Conservation (phyloP, 192 early-diverging fungal genomes). For the Dissophora ornata region DNA sequence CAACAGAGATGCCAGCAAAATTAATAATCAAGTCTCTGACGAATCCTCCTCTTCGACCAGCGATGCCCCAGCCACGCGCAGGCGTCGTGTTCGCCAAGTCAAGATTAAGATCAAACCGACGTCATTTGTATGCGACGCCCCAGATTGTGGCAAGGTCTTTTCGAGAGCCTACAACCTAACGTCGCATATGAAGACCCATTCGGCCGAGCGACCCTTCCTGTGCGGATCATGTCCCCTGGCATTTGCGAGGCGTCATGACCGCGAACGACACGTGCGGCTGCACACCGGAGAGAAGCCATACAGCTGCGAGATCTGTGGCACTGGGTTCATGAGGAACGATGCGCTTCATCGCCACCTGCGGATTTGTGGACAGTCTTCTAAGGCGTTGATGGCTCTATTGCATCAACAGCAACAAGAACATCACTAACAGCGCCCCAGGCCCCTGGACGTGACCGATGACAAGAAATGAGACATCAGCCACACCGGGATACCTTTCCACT, state of each 20-base stretch:
- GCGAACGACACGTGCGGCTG: conserved; percentile 85
- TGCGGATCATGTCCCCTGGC: conserved; percentile 77
- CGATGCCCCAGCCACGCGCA: conserved; percentile 6
- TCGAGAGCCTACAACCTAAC: conserved; percentile 81
- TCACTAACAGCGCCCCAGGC: background rate
- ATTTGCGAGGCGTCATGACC: conserved; percentile 92
- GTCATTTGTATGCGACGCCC: conserved; percentile 23
- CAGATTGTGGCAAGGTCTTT: conserved; percentile 74
- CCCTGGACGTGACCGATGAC: background rate
- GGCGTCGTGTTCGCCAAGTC: conserved; percentile 22
- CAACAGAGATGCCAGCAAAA: no score
- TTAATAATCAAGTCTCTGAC: no score
- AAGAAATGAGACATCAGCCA: no score
- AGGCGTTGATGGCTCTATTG: conserved; percentile 6
- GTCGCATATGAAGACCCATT: conserved; percentile 83
- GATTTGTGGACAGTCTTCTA: conserved; percentile 22
- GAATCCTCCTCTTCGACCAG: background rate
- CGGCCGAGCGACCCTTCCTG: conserved; percentile 75
- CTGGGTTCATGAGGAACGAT: conserved; percentile 83
- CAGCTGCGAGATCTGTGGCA: conserved; percentile 75
- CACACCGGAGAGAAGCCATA: conserved; percentile 85
- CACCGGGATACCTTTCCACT: background rate
- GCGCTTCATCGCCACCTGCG: conserved; percentile 79
- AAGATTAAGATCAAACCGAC: conserved; percentile 44
- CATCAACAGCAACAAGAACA: conserved; percentile 18